phyloP scores from a whole-genome alignment of 2,329 filamentous ascomycete genomes.

The Aspergillus calidoustus region DNA sequence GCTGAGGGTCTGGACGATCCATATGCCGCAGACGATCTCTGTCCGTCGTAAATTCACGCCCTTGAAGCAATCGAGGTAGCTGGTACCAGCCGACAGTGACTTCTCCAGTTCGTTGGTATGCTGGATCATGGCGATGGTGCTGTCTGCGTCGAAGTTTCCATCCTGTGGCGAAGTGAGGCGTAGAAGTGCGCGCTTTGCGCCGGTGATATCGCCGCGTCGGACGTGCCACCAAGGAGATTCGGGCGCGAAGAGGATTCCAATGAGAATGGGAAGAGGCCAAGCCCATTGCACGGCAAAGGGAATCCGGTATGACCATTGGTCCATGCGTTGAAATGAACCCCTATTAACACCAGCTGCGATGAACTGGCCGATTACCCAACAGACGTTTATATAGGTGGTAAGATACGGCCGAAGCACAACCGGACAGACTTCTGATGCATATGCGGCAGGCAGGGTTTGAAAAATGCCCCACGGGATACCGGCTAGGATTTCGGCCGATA shows the following conservation, averaged over 20 bases:
- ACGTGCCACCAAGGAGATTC: constrained; percentile 56
- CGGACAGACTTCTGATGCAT: constrained; percentile 47
- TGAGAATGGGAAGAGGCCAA: constrained; percentile 52
- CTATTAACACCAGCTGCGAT: constrained; percentile 53
- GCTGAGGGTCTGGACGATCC: constrained; percentile 64
- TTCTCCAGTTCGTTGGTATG: constrained; percentile 81
- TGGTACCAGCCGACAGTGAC: constrained; percentile 70
- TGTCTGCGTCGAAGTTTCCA: constrained; percentile 74
- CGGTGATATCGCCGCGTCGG: constrained; percentile 45
- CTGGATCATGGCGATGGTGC: constrained; percentile 86
- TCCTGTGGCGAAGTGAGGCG: constrained; percentile 54
- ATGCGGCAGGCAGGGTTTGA: constrained; percentile 47
- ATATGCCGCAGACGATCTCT: constrained; percentile 67
- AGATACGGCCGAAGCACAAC: constrained; percentile 43
- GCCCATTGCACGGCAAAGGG: constrained; percentile 56
- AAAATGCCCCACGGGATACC: constrained; percentile 55
- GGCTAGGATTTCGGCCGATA: constrained; percentile 52
- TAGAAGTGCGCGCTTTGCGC: constrained; percentile 45
- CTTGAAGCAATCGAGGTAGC: constrained; percentile 80
- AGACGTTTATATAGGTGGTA: constrained; percentile 47
- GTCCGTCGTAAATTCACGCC: constrained; percentile 78
- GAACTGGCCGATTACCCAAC: constrained; percentile 50
- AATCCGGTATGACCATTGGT: constrained; percentile 55
- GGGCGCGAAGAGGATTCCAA: constrained; percentile 49
- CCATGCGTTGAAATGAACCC: constrained; percentile 43